Base-by-base conservation (phyloP, 139 green algal species). In the Chloropicon primus region DNA sequence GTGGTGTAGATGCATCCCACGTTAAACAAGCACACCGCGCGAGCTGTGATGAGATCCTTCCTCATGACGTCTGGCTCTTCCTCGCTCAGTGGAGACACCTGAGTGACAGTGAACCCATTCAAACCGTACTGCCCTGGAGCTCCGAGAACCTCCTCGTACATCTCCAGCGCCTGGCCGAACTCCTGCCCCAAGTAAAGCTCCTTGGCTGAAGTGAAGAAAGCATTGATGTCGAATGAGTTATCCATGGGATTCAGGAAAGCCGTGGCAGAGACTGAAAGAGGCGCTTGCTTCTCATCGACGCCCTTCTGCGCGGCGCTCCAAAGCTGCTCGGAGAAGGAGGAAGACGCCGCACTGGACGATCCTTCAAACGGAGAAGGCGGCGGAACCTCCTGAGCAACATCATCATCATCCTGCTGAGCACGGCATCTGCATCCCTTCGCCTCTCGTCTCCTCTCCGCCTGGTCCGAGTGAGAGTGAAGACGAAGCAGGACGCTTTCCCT, bases 101-200 rank as follows among this genome's bases (percentile, higher is more conserved):
- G 41, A 17, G 5, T 17, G 10, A 62, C 41, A 17, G 17, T n/a
- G 41, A n/a, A 62, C 41, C 41, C 41, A 62, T 62, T 62, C 41
- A 62, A 17, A 62, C 41, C 41, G 41, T 62, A 62, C 10, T 17
- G 41, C 41, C 41, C 41, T 5, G 41, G 17, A 5, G 5, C 41
- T 5, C 41, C 41, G 17, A 62, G 41, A 17, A 62, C 41, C 41
- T 75, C 76, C 27, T 28, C 29, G 27, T 29, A 75, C 26, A 79
- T 24, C 27, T 41, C 76, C 28, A 79, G 22, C 22, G 27, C 17
- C 27, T 75, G 27, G 41, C 76, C 76, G 76, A 24, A 79, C n/a
- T 75, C 21, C 27, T 53, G 26, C 24, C 27, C 22, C 22, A 75
- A 5, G 76, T 75, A 79, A 24, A 79, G 76, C 27, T 77, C 3